Conservation (phyloP, 2,329 filamentous ascomycete genomes). For the Colletotrichum nymphaeae region DNA sequence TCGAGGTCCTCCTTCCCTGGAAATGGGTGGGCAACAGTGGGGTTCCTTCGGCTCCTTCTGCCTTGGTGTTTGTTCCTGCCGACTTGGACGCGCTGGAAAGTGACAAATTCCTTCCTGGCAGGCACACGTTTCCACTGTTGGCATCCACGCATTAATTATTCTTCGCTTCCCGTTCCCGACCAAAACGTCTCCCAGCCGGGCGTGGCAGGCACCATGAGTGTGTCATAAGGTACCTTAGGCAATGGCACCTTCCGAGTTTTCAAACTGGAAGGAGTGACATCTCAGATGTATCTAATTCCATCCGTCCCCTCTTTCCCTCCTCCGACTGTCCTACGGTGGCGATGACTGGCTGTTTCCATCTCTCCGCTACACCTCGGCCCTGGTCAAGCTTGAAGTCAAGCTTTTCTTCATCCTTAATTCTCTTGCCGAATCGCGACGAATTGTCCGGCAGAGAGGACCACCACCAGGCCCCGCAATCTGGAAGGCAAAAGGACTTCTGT, state of each 20-base stretch:
- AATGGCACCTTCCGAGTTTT: no score
- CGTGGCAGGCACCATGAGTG: no score
- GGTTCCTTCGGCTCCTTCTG: background rate
- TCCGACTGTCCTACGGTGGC: background rate
- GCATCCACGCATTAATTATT: background rate
- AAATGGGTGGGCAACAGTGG: background rate
- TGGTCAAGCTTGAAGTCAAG: conserved; percentile 7
- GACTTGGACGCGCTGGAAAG: no score
- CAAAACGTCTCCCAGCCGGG: background rate
- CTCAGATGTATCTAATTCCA: background rate
- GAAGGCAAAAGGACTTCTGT: background rate
- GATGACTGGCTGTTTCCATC: background rate
- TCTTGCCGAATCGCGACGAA: background rate
- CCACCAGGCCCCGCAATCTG: background rate
- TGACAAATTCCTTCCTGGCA: no score
- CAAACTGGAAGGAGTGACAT: background rate
- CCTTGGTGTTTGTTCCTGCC: conserved; percentile 10
- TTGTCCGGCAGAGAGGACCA: background rate
- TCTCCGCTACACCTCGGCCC: background rate
- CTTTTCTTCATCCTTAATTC: background rate
- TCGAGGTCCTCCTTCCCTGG: background rate
- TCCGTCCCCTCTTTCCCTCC: background rate
- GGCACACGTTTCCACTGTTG: no score
- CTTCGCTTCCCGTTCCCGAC: background rate
- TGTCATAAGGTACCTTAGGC: no score